phyloP scores from a whole-genome alignment of 306 rosid species.

The Psophocarpus tetragonolobus region DNA sequence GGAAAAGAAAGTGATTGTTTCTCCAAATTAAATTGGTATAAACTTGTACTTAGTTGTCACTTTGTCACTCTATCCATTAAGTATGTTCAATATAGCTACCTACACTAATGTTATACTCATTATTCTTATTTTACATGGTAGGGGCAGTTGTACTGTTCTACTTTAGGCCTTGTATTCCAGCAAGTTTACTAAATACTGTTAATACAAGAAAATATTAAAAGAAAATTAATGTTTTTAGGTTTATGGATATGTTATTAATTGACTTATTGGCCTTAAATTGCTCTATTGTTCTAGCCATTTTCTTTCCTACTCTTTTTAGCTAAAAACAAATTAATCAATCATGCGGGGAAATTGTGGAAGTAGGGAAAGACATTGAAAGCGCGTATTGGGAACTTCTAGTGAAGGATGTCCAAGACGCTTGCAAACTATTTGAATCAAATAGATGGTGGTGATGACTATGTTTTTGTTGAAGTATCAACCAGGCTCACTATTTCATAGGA shows the following conservation, averaged over 20 bases:
- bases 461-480: conserved; percentile 98
- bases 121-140: background rate
- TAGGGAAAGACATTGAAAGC: conserved; percentile 89
- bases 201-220: background rate
- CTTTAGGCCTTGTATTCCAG: background rate
- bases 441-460: conserved; percentile 94
- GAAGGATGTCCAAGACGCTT: conserved; percentile 99
- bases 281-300: background rate
- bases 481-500: no score
- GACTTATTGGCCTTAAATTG: no score
- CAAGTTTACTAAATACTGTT: background rate
- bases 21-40: background rate
- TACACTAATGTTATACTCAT: no score
- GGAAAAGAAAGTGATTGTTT: no score
- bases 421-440: conserved; percentile 87
- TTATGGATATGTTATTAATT: background rate
- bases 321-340: conserved; percentile 26
- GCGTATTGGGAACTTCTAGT: conserved; percentile 99
- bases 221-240: no score
- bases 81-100: background rate
- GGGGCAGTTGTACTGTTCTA: background rate
- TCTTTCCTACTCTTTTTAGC: background rate
- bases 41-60: background rate
- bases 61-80: background rate
- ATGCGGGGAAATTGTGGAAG: conserved; percentile 79